Evolutionary conservation across 306 rosid genomes (phyloP).

Genomic region (Phaseolus lunatus): DNA sequence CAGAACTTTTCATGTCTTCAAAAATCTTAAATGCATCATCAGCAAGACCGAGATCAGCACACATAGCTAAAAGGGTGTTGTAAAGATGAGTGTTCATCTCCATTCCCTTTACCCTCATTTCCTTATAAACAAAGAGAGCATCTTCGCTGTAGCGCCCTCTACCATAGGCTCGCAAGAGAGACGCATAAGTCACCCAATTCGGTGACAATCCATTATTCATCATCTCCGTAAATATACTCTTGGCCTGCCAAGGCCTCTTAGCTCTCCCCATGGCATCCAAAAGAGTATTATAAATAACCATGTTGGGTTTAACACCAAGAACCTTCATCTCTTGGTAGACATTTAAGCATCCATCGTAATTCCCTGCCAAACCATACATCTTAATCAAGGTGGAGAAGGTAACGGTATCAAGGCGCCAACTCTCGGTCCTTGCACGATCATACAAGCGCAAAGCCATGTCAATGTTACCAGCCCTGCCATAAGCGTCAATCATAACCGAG

Average conservation of each 20-base stretch:
- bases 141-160: constrained; percentile 77
- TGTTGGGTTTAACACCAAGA: constrained; percentile 71
- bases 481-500: constrained; percentile 86
- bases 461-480: constrained; percentile 79
- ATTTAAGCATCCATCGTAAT: constrained; percentile 86
- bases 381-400: constrained; percentile 82
- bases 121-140: constrained; percentile 74
- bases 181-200: constrained; percentile 67
- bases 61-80: constrained; percentile 80
- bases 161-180: constrained; percentile 82
- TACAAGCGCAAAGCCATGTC: constrained; percentile 84
- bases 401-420: constrained; percentile 72
- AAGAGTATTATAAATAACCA: constrained; percentile 74
- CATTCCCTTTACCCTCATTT: constrained; percentile 88
- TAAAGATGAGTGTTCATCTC: constrained; percentile 70
- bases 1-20: constrained; percentile 73
- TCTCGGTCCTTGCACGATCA: constrained; percentile 79
- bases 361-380: constrained; percentile 73
- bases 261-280: constrained; percentile 97
- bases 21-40: constrained; percentile 76
- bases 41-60: constrained; percentile 83
- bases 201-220: constrained; percentile 65
- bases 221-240: constrained; percentile 82
- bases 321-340: constrained; percentile 94
- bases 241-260: constrained; percentile 94